Percentiles rank a stretch among this genome's conserved stretches.
These are phyloP conservation scores for Beverwykella pulmonaria DNA, from an alignment of 495 filamentous ascomycete species.

Conservation along the genomic window DNA sequence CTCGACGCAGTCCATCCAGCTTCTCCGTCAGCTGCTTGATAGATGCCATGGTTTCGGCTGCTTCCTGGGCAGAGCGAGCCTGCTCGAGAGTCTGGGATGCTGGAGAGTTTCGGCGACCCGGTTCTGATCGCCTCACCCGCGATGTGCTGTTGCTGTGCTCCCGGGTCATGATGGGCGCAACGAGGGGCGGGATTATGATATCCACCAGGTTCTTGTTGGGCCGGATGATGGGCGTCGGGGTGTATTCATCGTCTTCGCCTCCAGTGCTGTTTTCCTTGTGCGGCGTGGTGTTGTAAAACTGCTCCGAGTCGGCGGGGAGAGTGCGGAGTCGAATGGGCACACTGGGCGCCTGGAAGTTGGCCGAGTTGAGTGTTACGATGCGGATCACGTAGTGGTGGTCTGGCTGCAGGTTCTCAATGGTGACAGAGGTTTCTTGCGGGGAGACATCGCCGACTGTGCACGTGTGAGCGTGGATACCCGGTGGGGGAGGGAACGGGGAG, in stretches of 20 bases:
- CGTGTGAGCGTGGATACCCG: neutral
- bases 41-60: constrained; percentile 62
- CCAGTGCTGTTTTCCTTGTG: constrained; percentile 41
- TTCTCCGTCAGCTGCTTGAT: constrained; percentile 55
- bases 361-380: constrained; percentile 82
- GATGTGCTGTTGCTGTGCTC: constrained; percentile 63
- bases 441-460: constrained; percentile 77
- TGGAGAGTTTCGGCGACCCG: constrained; percentile 77
- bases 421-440: constrained; percentile 83
- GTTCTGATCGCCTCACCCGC: constrained; percentile 64
- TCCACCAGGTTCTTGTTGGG: constrained; percentile 58
- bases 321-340: constrained; percentile 73
- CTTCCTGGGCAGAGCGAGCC: constrained; percentile 41
- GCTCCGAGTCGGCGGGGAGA: constrained; percentile 46
- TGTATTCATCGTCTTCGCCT: constrained; percentile 44
- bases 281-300: constrained; percentile 37
- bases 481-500: neutral
- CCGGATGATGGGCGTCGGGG: constrained; percentile 49
- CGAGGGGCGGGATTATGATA: constrained; percentile 53
- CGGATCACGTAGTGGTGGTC: constrained; percentile 89
- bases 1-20: constrained; percentile 42
- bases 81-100: constrained; percentile 64
- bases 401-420: constrained; percentile 80
- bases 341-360: constrained; percentile 89
- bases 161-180: constrained; percentile 58